Percentiles rank a stretch among this genome's conserved stretches.
Conservation (phyloP, 345 rosid genomes). For the Streptanthus diversifolius region DNA sequence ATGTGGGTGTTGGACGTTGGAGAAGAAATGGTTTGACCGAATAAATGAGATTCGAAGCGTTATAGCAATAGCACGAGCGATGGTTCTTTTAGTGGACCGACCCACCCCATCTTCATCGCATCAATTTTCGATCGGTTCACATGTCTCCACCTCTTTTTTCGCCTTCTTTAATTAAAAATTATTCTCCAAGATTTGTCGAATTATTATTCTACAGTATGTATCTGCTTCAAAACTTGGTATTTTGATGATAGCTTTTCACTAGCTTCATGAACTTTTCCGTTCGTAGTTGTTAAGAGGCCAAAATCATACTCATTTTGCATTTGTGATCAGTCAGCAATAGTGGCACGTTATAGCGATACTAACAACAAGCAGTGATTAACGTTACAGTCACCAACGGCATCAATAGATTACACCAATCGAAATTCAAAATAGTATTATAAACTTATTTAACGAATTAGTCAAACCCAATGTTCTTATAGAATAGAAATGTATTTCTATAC, state of each 20-base stretch:
- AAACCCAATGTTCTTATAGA: not conserved
- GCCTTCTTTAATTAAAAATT: not conserved
- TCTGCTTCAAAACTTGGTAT: not conserved
- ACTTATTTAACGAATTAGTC: not conserved
- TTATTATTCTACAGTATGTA: not conserved
- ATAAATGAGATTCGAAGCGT: constrained; percentile 22
- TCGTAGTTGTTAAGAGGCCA: not conserved
- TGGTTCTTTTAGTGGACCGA: constrained; percentile 28
- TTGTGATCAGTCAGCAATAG: not conserved
- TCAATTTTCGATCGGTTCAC: constrained; percentile 28
- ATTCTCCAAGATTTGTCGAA: not conserved
- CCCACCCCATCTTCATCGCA: constrained; percentile 29
- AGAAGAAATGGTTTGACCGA: constrained; percentile 37
- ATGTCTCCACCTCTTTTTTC: constrained; percentile 21
- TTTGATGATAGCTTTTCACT: not conserved
- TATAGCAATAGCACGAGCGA: constrained; percentile 30
- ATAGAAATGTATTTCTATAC: not conserved
- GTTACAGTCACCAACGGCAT: not conserved
- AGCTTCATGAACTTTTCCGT: not conserved
- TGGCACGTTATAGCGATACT: not conserved
- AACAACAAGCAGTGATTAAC: not conserved
- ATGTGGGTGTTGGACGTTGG: constrained; percentile 35
- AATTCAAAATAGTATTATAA: not conserved
- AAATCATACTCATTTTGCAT: not conserved
- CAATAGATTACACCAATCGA: not conserved